Base-by-base conservation (phyloP, 1,139 yeast genomes). In the Saccharomyces hybrid region DNA sequence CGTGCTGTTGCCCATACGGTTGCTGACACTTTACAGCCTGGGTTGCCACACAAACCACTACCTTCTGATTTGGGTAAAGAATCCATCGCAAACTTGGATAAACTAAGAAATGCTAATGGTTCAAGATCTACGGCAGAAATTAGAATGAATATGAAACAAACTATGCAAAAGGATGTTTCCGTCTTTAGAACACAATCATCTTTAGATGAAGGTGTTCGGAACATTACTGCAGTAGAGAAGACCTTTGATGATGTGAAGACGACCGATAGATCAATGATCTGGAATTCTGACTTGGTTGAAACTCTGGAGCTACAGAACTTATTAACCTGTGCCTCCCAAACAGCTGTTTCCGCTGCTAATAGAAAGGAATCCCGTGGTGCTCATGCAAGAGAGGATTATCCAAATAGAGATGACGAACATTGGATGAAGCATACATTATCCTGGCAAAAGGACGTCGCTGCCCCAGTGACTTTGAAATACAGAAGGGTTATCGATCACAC, bases 351-450 rank as follows among this genome's bases (percentile, higher is more conserved):
- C 58, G 99, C 99, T 53, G 91, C 95, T 60, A 96, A 90, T 56
- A 88, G 99, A 81, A 86, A 78, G 70, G 99, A 93, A 78, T 90
- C 97, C 50, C 89, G 99, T 81, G 99, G 99, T 78, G 99, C 99
- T 53, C 99, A 93, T 70, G 98, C 99, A 60, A 87, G 98, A 79
- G 99, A 93, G 75, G 99, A 93, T 75, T 91, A 75, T 78, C 97
- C 95, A 69, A 85, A 84, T 59, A 89, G 99, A 83, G 96, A 93
- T 70, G 99, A 93, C 72, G 90, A 71, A 58, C 78, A 89, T 79
- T 93, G 99, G 99, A 89, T 90, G 95, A 93, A 93, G 79, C 99
- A 93, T 77, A 82, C 97, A 52, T 79, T 93, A 71, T 88, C 98
- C 54, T 93, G 95, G 89, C 98, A 93, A 78, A 70, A 75, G 57